These are phyloP conservation scores for Suillus lakei DNA, from an alignment of 768 basidiomycete species.

Conservation along the genomic window DNA sequence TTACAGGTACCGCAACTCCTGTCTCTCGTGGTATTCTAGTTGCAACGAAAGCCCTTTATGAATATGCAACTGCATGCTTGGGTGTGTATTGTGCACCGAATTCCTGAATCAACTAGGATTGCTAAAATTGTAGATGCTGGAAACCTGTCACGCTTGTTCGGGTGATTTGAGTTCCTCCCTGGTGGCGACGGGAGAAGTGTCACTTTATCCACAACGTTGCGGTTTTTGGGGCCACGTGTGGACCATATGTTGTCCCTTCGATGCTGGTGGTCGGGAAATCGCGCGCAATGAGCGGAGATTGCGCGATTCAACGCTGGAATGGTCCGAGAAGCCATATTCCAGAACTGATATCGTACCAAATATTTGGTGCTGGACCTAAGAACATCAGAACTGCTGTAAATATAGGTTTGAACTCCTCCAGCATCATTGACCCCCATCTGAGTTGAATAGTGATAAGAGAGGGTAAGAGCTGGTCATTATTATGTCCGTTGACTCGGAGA, in stretches of 20 bases:
- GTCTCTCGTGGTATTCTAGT: slow-evolving; percentile 20
- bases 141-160: slow-evolving; percentile 49
- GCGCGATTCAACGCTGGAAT: slow-evolving; percentile 49
- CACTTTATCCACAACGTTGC: slow-evolving; percentile 47
- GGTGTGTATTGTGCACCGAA: slow-evolving; percentile 51
- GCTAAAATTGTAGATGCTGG: slow-evolving; percentile 47
- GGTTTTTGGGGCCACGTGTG: slow-evolving; percentile 45
- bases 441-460: slow-evolving; percentile 43
- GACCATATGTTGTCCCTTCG: slow-evolving; percentile 34
- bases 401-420: slow-evolving; percentile 50
- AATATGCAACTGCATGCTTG: slow-evolving; percentile 64
- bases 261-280: slow-evolving; percentile 52
- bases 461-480: slow-evolving; percentile 32
- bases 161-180: slow-evolving; percentile 34
- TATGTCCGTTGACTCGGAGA: slow-evolving; percentile 55
- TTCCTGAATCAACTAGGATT: slow-evolving; percentile 40
- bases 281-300: slow-evolving; percentile 54
- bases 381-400: slow-evolving; percentile 61
- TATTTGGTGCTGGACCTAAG: slow-evolving; percentile 41
- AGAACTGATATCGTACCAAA: neutral
- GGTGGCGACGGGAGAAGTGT: slow-evolving; percentile 44
- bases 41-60: slow-evolving; percentile 52
- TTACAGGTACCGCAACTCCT: slow-evolving; percentile 20
- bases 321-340: slow-evolving; percentile 49
- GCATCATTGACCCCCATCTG: slow-evolving; percentile 44